A percentile compares a stretch with the other conserved stretches of the same genome.
Conservation (phyloP, 345 rosid genomes). For the Aurinia saxatilis region DNA sequence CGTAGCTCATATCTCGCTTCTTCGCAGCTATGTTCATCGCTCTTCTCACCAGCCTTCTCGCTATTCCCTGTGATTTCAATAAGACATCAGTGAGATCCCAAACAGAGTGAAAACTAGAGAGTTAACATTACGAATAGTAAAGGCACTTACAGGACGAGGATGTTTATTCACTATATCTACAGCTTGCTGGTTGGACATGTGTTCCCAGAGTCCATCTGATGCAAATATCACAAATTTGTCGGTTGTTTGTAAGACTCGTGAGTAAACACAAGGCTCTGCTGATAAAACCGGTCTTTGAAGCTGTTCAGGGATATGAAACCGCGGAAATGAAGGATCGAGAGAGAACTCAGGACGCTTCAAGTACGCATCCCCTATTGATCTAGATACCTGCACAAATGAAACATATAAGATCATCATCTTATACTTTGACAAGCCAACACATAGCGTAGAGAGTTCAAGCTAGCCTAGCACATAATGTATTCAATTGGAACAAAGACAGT, state of each 20-base stretch:
- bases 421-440: background rate
- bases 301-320: constrained; percentile 72
- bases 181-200: constrained; percentile 75
- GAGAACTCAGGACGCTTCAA: constrained; percentile 84
- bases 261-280: constrained; percentile 62
- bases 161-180: constrained; percentile 59
- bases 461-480: too few relatives aligned
- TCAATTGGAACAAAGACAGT: too few relatives aligned
- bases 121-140: background rate
- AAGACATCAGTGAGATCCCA: background rate
- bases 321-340: constrained; percentile 74
- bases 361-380: constrained; percentile 97
- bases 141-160: constrained; percentile 60
- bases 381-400: constrained; percentile 55
- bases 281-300: constrained; percentile 71
- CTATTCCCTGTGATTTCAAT: constrained; percentile 52
- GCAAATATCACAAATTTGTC: constrained; percentile 89
- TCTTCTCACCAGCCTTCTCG: constrained; percentile 57
- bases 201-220: constrained; percentile 96
- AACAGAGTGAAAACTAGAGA: background rate
- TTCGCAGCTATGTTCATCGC: constrained; percentile 68
- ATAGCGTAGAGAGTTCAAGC: background rate
- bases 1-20: constrained; percentile 62
- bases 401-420: background rate
- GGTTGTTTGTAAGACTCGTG: constrained; percentile 55